Base-by-base conservation (phyloP, 75 land plant species). In the Pinus tabuliformis region DNA sequence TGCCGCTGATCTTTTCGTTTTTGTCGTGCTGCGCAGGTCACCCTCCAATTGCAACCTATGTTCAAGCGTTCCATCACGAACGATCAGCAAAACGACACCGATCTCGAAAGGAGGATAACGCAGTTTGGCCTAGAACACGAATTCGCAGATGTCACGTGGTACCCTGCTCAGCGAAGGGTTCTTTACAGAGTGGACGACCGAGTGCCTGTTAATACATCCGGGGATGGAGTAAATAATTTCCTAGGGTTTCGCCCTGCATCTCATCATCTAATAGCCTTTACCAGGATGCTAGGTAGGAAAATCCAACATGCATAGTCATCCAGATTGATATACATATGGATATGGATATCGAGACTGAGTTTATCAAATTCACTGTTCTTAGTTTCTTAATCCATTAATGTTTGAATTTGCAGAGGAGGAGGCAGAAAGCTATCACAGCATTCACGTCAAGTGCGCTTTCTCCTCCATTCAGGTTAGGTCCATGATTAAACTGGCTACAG, bases 371-470 rank as follows among this genome's bases (percentile, higher is more conserved):
- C 45, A 4, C 5, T 42, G 45, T 42, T 42, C 45, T 42, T 42
- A 42, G 5, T 42, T 42, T 42, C 45, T 42, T 42, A 42, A 42
- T 42, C 5, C 45, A 3, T 42, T 2, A 42, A 15, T 59, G 60
- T 59, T 59, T 17, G 60, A 17, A 17, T 42, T 42, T 11, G 79
- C 84, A 81, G 86, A 84, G 80, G 85, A 84, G 26, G 14, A 22
- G 3, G 49, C 36, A 20, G 76, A 84, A 62, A 70, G 58, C 26
- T n/a, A n/a, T 6, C n/a, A 52, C 6, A 58, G 78, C 39, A 71
- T 14, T 13, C 15, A 16, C n/a, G 49, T 58, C 11, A 39, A 76
- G 14, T 84, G 86, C 65, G 56, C 12, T 20, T 18, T 80, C 6
- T 75, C 73, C 13, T 24, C 28, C 22, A 5, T 24, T 21, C 57